A percentile compares a stretch with the other conserved stretches of the same genome.
These are phyloP conservation scores for Syzygium jambos DNA, from an alignment of 345 rosid species.

Conservation along the genomic window DNA sequence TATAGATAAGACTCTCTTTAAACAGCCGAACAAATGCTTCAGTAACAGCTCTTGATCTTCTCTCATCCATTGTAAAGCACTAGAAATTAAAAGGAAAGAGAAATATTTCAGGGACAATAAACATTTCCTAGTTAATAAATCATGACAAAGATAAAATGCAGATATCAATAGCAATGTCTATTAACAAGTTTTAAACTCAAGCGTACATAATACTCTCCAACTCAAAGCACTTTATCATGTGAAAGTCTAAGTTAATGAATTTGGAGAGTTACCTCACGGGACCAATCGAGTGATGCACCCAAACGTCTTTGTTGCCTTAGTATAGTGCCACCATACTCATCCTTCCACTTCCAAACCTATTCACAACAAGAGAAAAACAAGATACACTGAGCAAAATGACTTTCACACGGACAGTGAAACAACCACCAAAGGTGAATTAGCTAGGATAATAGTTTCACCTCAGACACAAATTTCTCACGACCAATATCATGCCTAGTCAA, in stretches of 20 bases:
- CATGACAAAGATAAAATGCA: neutral
- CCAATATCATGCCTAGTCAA: slow-evolving; percentile 88
- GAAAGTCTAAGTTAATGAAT: neutral
- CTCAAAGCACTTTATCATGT: neutral
- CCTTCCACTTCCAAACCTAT: slow-evolving; percentile 96
- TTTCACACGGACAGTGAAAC: neutral
- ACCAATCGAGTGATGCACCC: slow-evolving; percentile 98
- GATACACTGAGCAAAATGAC: neutral
- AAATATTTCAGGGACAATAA: neutral
- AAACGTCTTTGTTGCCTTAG: slow-evolving; percentile 56
- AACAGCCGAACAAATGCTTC: slow-evolving; percentile 71
- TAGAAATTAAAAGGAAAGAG: neutral
- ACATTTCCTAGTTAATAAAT: neutral
- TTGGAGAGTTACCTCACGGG: slow-evolving; percentile 67
- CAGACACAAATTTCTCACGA: slow-evolving; percentile 68
- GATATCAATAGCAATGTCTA: neutral
- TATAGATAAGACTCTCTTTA: slow-evolving; percentile 76
- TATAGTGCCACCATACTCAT: slow-evolving; percentile 71
- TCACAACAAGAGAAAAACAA: neutral
- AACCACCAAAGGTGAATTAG: neutral
- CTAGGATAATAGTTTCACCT: slow-evolving; percentile 35
- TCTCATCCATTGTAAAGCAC: slow-evolving; percentile 97
- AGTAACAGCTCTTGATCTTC: slow-evolving; percentile 77
- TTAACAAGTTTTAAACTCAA: neutral
- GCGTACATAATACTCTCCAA: neutral